Conservation (phyloP, 2,329 filamentous ascomycete species). For the Penicillium sp. region DNA sequence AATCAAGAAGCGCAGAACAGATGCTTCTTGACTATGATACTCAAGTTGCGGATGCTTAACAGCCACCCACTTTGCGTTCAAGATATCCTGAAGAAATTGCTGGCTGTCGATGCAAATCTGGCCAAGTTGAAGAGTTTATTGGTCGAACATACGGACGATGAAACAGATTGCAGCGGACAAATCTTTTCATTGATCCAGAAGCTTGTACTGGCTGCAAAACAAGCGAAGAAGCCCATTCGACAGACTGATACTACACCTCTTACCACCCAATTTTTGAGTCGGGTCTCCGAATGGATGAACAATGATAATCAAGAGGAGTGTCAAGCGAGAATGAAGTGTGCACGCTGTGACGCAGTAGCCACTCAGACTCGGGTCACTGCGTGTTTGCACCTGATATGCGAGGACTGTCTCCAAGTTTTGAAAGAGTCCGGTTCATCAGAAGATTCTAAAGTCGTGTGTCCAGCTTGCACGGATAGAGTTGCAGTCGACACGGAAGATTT, state of each 20-base stretch:
- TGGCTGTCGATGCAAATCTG: background rate
- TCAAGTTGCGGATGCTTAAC: conserved; percentile 10
- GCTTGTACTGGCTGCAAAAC: background rate
- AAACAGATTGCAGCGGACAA: background rate
- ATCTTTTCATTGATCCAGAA: background rate
- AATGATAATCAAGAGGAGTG: background rate
- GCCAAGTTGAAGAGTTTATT: background rate
- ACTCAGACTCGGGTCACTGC: background rate
- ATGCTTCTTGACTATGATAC: conserved; percentile 11
- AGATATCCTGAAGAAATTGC: conserved; percentile 2
- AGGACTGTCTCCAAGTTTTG: background rate
- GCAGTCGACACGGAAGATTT: conserved; percentile 29
- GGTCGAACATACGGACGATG: background rate
- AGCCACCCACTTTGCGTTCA: conserved; percentile 10
- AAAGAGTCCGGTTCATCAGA: background rate
- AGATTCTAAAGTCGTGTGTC: background rate
- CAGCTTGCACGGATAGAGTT: conserved; percentile 33
- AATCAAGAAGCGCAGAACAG: conserved; percentile 1
- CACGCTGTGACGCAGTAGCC: background rate
- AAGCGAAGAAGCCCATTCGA: background rate
- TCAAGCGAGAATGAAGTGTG: background rate
- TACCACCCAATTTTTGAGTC: background rate
- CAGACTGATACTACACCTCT: background rate
- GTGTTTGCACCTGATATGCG: conserved; percentile 9
- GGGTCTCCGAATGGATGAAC: background rate